A percentile compares a stretch with the other conserved stretches of the same genome.
These are phyloP conservation scores for Prototheca stagnorum DNA, from an alignment of 163 green algal species.

Conservation along the genomic window DNA sequence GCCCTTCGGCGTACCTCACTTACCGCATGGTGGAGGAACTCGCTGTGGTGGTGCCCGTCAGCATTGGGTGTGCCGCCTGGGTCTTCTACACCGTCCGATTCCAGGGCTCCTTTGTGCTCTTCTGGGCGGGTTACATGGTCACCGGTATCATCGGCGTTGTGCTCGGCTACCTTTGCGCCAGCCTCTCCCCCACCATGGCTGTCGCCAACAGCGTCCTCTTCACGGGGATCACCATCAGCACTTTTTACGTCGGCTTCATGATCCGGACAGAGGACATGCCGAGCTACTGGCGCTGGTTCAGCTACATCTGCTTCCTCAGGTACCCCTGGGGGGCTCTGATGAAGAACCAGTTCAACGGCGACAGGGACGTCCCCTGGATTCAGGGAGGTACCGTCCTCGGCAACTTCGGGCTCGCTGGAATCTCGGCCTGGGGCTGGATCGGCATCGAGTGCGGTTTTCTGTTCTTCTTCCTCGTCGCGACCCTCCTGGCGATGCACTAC, in stretches of 20 bases:
- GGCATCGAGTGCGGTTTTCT: conserved; percentile 40
- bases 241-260: conserved; percentile 66
- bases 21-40: conserved; percentile 49
- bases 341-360: conserved; percentile 28
- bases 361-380: conserved; percentile 6
- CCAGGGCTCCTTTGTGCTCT: conserved; percentile 37
- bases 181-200: conserved; percentile 60
- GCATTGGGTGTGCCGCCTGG: too few species aligned
- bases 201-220: conserved; percentile 46
- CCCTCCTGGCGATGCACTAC: too few species aligned
- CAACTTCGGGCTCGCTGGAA: conserved; percentile 36
- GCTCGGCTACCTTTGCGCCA: conserved; percentile 57
- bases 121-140: conserved; percentile 57
- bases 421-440: conserved; percentile 40
- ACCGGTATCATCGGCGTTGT: conserved; percentile 35
- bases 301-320: conserved; percentile 41
- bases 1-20: conserved; percentile 58
- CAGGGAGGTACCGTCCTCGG: conserved; percentile 18
- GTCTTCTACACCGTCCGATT: conserved; percentile 32
- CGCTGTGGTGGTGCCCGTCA: conserved; percentile 14
- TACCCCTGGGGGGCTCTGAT: conserved; percentile 47
- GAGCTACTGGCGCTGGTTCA: conserved; percentile 38
- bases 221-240: conserved; percentile 23
- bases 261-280: conserved; percentile 46
- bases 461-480: conserved; percentile 29